Percentiles rank a stretch among this genome's conserved stretches.
Evolutionary conservation across 106 monocot species (phyloP).

Genomic region (Posidonia australis): DNA sequence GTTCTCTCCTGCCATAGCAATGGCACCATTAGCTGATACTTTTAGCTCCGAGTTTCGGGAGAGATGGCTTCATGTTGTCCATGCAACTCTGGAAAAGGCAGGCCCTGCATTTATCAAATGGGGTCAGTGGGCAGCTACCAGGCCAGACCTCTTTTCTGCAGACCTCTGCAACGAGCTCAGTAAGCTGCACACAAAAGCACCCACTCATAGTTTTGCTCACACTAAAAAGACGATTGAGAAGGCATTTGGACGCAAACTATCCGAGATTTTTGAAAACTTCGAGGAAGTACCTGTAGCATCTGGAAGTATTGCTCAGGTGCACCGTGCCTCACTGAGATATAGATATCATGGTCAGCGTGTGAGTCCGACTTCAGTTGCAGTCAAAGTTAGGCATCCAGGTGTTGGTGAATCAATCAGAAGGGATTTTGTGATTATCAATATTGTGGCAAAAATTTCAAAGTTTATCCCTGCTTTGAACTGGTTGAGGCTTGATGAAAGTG

Average conservation of each 20-base stretch:
- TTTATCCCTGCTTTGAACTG: conserved; percentile 64
- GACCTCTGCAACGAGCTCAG: conserved; percentile 63
- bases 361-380: conserved; percentile 56
- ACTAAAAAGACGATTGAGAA: conserved; percentile 63
- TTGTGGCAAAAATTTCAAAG: conserved; percentile 56
- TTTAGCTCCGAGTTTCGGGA: conserved; percentile 45
- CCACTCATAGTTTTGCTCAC: conserved; percentile 58
- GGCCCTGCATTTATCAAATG: conserved; percentile 95
- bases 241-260: conserved; percentile 59
- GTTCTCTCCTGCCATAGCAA: conserved; percentile 44
- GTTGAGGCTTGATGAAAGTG: conserved; percentile 90
- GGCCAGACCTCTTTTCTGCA: conserved; percentile 77
- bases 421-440: conserved; percentile 72
- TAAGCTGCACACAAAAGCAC: conserved; percentile 74
- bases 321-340: conserved; percentile 63
- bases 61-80: conserved; percentile 60
- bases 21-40: conserved; percentile 60
- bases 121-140: conserved; percentile 97
- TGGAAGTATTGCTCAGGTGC: conserved; percentile 80
- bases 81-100: conserved; percentile 53
- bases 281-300: conserved; percentile 85
- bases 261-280: conserved; percentile 75
- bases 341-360: conserved; percentile 25
- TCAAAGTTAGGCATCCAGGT: conserved; percentile 90
- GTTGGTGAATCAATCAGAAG: conserved; percentile 70